Evolutionary conservation across 495 filamentous ascomycete species (phyloP).

Genomic region (Cercophora newfieldiana): DNA sequence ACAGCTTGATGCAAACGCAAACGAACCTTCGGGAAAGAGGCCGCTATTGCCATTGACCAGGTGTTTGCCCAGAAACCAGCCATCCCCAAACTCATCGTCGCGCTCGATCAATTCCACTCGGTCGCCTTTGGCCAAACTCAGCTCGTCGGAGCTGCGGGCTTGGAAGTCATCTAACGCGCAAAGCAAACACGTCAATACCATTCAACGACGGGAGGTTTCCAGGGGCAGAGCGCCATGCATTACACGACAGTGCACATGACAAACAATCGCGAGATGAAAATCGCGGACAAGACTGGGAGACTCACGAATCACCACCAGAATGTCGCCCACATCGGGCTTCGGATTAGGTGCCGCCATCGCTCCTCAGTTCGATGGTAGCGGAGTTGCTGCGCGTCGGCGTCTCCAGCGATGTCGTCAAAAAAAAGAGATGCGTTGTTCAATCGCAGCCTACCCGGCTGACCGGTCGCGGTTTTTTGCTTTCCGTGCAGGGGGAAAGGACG

Average conservation of each 20-base stretch:
- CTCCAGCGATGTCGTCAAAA: slow-evolving; percentile 11
- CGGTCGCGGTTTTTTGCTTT: slow-evolving; percentile 6
- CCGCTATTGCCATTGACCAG: slow-evolving; percentile 71
- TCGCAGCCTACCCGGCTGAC: not conserved
- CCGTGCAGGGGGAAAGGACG: slow-evolving; percentile 6
- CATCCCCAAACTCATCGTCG: slow-evolving; percentile 96
- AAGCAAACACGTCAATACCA: slow-evolving; percentile 9
- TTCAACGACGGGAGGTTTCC: not conserved
- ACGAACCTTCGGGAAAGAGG: slow-evolving; percentile 85
- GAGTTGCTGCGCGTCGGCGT: slow-evolving; percentile 25
- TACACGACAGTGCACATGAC: not conserved
- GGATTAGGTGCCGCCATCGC: slow-evolving; percentile 48
- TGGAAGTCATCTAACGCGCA: slow-evolving; percentile 70
- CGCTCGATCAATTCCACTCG: slow-evolving; percentile 89
- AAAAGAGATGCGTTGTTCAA: not conserved
- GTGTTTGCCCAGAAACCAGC: slow-evolving; percentile 93
- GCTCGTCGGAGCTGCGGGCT: slow-evolving; percentile 87
- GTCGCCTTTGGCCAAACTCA: slow-evolving; percentile 83
- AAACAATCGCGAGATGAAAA: not conserved
- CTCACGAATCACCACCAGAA: slow-evolving; percentile 77
- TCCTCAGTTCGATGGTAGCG: not conserved
- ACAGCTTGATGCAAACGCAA: not conserved
- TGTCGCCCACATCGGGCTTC: slow-evolving; percentile 64
- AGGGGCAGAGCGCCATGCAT: not conserved
- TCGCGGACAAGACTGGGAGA: slow-evolving; percentile 27